Percentiles rank a stretch among this genome's conserved stretches.
Evolutionary conservation across 345 rosid genomes (phyloP).

Genomic region (Salix purpurea): DNA sequence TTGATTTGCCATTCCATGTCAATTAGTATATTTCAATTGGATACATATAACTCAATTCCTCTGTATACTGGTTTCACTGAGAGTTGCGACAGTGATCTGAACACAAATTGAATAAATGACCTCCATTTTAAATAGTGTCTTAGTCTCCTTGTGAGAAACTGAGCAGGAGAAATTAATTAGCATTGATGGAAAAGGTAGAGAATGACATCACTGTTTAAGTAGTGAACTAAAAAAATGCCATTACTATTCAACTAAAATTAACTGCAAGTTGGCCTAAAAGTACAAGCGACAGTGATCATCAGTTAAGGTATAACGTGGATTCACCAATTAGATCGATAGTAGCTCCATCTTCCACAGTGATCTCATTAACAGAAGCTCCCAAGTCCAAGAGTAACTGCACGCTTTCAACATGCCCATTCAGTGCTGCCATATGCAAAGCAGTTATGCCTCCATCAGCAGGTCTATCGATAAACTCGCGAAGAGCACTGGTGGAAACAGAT

Average conservation of each 20-base stretch:
- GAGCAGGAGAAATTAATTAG: background rate
- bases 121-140: background rate
- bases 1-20: background rate
- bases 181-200: background rate
- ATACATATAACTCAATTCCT: background rate
- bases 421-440: conserved; percentile 89
- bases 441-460: conserved; percentile 95
- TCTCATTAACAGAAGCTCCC: conserved; percentile 74
- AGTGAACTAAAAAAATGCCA: background rate
- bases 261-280: background rate
- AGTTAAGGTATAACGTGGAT: background rate
- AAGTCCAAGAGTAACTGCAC: conserved; percentile 79
- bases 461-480: conserved; percentile 60
- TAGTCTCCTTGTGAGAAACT: background rate
- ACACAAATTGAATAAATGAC: background rate
- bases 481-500: conserved; percentile 42
- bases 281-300: background rate
- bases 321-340: conserved; percentile 92
- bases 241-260: background rate
- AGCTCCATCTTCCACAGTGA: conserved; percentile 86
- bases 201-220: background rate
- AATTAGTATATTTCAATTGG: background rate
- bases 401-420: conserved; percentile 82
- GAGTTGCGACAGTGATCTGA: background rate
- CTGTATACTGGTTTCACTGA: background rate